phyloP scores from a whole-genome alignment of 257 asterid genomes.

The Mentha longifolia region DNA sequence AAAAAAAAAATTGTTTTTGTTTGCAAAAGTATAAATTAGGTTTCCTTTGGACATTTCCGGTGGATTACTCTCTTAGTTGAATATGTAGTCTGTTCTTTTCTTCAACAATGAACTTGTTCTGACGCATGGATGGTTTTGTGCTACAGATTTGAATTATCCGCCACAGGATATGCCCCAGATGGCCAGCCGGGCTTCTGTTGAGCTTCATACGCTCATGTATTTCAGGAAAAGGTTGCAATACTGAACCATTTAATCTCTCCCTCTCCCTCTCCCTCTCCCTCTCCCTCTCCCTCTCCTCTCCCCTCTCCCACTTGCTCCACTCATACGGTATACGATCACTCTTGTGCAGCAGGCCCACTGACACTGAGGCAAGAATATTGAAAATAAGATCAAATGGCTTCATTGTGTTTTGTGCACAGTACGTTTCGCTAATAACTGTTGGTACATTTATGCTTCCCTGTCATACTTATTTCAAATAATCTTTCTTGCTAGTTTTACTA shows the following conservation, averaged over 20 bases:
- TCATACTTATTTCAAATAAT: conserved; percentile 1
- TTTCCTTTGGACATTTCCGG: background rate
- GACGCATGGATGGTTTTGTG: conserved; percentile 26
- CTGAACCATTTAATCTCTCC: conserved; percentile 10
- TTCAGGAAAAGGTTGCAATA: conserved; percentile 80
- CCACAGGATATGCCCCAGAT: conserved; percentile 94
- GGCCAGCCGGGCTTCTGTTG: conserved; percentile 98
- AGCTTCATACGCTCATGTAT: conserved; percentile 91
- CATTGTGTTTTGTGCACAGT: conserved; percentile 94
- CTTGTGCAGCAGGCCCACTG: conserved; percentile 86
- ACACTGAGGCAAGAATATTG: conserved; percentile 88
- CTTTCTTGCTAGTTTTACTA: background rate
- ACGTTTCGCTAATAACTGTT: conserved; percentile 34
- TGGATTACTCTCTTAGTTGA: conserved; percentile 1
- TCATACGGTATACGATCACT: background rate
- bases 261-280: too few species aligned
- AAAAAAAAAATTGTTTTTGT: background rate
- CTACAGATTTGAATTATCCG: conserved; percentile 91
- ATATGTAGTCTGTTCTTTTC: background rate
- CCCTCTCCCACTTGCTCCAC: background rate
- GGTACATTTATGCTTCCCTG: background rate
- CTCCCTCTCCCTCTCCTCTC: too few species aligned
- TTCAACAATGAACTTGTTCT: conserved; percentile 1
- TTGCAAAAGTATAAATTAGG: background rate
- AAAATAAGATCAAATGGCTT: conserved; percentile 93